phyloP scores from a whole-genome alignment of 345 rosid species.

The Populus ilicifolia region DNA sequence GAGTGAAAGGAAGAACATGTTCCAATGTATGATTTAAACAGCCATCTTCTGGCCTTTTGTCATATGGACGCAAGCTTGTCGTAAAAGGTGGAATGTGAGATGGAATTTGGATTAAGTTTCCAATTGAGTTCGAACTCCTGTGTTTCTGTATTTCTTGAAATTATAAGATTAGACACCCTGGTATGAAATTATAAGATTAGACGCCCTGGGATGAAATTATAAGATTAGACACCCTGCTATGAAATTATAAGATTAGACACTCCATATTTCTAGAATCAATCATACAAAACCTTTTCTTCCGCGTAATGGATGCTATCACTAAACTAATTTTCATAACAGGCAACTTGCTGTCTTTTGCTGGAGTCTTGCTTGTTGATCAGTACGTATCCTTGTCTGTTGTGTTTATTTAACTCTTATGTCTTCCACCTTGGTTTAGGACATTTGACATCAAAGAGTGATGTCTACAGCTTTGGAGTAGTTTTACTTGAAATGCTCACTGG shows the following conservation, averaged over 20 bases:
- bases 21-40: not conserved
- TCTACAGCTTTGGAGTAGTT: constrained; percentile 40
- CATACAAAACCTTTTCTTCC: not conserved
- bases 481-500: constrained; percentile 40
- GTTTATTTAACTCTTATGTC: not conserved
- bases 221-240: not conserved
- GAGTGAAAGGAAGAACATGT: not conserved
- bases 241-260: too few relatives aligned
- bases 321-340: not conserved
- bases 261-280: not conserved
- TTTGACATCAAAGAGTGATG: constrained; percentile 38
- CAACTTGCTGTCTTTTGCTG: not conserved
- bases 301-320: not conserved
- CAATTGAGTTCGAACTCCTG: not conserved
- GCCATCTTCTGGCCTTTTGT: not conserved
- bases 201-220: too few relatives aligned
- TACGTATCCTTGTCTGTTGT: not conserved
- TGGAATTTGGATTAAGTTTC: not conserved
- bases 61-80: not conserved
- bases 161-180: not conserved
- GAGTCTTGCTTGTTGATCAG: not conserved
- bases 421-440: constrained; percentile 24
- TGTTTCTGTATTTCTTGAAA: not conserved
- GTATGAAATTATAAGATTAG: too few relatives aligned
- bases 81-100: not conserved